Evolutionary conservation across 352 stramenopile genomes (phyloP).

Genomic region (Globisporangium camurandrum): DNA sequence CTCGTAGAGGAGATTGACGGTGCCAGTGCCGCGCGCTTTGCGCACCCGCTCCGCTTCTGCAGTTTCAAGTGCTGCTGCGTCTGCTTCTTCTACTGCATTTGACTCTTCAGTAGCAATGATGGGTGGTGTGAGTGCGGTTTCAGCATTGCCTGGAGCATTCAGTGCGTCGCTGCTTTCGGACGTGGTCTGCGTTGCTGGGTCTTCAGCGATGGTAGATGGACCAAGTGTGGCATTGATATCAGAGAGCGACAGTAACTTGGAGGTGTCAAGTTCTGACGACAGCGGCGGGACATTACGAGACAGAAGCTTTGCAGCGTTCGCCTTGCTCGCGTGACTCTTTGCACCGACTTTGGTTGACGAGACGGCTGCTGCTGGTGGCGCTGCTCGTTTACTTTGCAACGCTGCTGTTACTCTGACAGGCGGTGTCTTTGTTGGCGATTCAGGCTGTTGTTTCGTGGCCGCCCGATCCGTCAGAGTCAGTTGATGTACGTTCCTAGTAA

Average conservation of each 20-base stretch:
- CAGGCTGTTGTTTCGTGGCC: not conserved
- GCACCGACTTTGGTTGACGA: not conserved
- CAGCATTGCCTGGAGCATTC: not conserved
- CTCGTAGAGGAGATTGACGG: slow-evolving; percentile 79
- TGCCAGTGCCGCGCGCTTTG: slow-evolving; percentile 50
- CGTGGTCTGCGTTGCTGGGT: not conserved
- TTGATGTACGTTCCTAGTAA: not conserved
- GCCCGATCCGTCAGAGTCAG: not conserved
- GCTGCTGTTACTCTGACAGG: not conserved
- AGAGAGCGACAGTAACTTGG: not conserved
- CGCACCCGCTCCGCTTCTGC: slow-evolving; percentile 23
- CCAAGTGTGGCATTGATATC: not conserved
- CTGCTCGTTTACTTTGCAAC: not conserved
- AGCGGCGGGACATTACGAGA: not conserved
- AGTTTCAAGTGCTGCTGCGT: not conserved
- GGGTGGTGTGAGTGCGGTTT: not conserved
- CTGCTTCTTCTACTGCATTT: not conserved
- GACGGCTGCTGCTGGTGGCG: not conserved
- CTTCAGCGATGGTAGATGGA: not conserved
- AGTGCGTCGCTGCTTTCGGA: not conserved
- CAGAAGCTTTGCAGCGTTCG: not conserved
- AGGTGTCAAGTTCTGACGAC: not conserved
- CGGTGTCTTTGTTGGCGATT: not conserved
- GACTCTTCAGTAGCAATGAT: no score
- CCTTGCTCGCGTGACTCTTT: not conserved